A percentile compares a stretch with the other conserved stretches of the same genome.
Evolutionary conservation across 108 stramenopile species (phyloP).

Genomic region (Aurantiochytrium sp.): DNA sequence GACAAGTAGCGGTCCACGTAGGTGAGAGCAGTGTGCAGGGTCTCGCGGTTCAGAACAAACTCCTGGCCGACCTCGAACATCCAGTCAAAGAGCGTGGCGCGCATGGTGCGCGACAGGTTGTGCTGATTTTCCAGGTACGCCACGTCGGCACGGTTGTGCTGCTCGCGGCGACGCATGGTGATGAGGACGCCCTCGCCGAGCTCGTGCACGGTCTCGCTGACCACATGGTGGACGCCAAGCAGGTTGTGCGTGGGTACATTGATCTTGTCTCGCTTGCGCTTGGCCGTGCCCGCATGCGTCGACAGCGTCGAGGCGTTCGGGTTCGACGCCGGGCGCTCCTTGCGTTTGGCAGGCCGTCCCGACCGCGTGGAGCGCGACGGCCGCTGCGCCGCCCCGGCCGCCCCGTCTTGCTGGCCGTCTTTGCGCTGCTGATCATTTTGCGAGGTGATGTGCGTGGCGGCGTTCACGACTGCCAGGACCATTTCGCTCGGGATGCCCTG

Average conservation of each 20-base stretch:
- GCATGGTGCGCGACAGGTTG: background rate
- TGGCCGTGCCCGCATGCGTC: background rate
- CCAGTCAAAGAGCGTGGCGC: constrained; percentile 26
- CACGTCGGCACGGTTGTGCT: background rate
- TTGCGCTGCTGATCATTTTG: too few relatives aligned
- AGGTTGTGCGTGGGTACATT: background rate
- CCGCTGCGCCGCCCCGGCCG: too few relatives aligned
- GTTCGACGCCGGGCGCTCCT: background rate
- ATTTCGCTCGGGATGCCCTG: background rate
- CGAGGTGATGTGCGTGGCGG: too few relatives aligned
- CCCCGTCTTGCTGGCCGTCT: too few relatives aligned
- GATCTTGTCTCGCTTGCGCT: background rate
- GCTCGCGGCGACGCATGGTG: background rate
- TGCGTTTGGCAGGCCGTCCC: background rate
- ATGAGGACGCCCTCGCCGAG: background rate
- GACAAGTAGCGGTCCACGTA: background rate
- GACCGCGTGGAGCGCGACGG: too few relatives aligned
- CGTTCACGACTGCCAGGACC: too few relatives aligned
- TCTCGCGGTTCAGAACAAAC: constrained; percentile 1
- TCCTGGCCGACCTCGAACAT: constrained; percentile 28
- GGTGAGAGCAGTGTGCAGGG: constrained; percentile 2
- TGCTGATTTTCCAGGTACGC: background rate
- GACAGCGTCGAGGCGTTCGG: background rate
- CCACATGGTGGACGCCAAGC: background rate
- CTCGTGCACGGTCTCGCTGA: background rate